Evolutionary conservation across 1,284 basidiomycete species (phyloP), one percentile per base, ranked within the genome.

Genomic region (Apiotrichum veenhuisii): DNA sequence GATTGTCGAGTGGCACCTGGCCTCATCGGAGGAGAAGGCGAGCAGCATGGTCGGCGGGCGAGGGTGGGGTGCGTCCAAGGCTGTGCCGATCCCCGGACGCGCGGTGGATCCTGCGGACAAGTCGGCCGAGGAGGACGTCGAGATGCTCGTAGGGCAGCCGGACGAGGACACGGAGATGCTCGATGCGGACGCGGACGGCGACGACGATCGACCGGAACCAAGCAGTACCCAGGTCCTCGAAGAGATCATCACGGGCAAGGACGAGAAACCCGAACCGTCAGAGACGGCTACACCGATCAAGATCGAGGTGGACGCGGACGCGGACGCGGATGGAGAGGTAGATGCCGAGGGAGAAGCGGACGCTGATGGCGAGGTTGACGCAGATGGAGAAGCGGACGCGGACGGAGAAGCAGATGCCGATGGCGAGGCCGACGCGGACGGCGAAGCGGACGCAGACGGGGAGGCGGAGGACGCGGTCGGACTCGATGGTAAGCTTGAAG

Each of bases 1-100:
- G 47, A 87, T 91, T 15, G 82, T 88, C 14, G 87, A 90, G 63
- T 98, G 92, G 91, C 91, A 96, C 72, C 82, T 84, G 50, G 87
- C 89, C 5, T 79, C 80, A 9, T 81, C 80, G 9, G 85, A 86
- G 61, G 87, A 87, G 58, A 83, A 90, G 37, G 76, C 85, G 0
- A 77, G 76, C 4, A 79, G 84, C 52, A 90, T 91, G 57, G 79
- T 83, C 2, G 75, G 76, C 8, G 66, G 68, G 1, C 44, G 74
- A 51, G 70, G 68, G 2, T 77, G 75, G 75, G 72, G 72, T 4
- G 52, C 61, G 45, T 52, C 58, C 5, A 65, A 63, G 22, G 55
- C 63, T 44, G 25, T 64, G 14, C 54, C 66, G 4, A 61, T 74
- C 34, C 68, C 71, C 48, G 55, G 71, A 55, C 34, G 54, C 61